Base-by-base conservation (phyloP, 1,284 basidiomycete genomes). In the Caloboletus inedulis region DNA sequence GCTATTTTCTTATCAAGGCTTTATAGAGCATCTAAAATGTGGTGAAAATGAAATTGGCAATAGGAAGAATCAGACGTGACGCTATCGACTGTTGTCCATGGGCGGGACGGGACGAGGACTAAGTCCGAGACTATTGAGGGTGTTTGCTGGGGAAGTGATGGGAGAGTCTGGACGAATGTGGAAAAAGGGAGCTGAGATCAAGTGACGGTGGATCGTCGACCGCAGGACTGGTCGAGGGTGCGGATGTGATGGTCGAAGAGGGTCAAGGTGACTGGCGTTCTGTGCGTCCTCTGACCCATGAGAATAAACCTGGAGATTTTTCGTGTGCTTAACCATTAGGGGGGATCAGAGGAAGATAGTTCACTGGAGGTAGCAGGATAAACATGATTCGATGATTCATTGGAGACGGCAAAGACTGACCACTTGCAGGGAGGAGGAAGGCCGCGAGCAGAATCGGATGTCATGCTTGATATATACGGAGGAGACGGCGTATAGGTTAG, bases 161-260 rank as follows among this genome's bases (percentile, higher is more conserved):
- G 72, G 64, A 16, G 72, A 59, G 21, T 63, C 65, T 16, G 76
- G 63, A 25, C 75, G 65, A 49, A 89, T 71, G 62, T 88, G 86
- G 31, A 85, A 77, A 69, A 89, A 89, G 3, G 86, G 23, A 76
- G 59, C 79, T 85, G 57, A 89, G 78, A 67, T 85, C 86, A 48
- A 81, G 81, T 0, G 78, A 82, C 0, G 77, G 46, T 0, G 48
- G 72, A 9, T 66, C 55, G 31, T 41, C 59, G 35, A 36, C 52
- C 3, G 53, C 31, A 8, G 49, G 50, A 45, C 62, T 62, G n/a
- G 66, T 30, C 23, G 57, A 55, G 19, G 64, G 59, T 5, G 54
- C 52, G 31, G 62, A 58, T 19, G 56, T 36, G 52, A 7, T n/a
- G 36, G 62, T 53, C 19, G 66, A 60, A 7, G 68, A 52, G n/a